phyloP scores from a whole-genome alignment of 805 yeast species.

The Danielia oregonensis region DNA sequence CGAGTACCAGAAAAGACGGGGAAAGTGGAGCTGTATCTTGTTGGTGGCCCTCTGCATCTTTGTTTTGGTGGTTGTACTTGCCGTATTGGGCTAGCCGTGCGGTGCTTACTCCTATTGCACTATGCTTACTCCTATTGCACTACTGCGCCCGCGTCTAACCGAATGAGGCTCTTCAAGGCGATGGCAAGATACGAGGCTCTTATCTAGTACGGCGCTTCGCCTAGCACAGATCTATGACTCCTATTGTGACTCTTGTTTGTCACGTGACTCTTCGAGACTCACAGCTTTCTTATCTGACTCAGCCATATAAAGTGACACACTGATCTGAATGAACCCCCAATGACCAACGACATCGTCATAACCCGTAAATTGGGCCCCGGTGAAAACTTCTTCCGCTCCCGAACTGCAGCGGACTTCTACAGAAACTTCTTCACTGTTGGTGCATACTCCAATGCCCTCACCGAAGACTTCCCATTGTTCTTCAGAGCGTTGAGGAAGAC shows the following conservation, averaged over 20 bases:
- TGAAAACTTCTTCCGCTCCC: slow-evolving; percentile 33
- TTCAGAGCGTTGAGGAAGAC: slow-evolving; percentile 28
- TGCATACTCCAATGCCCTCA: slow-evolving; percentile 23
- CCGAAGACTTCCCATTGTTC: slow-evolving; percentile 11
- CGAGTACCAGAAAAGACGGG: slow-evolving; percentile 62
- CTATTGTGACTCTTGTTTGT: too few species aligned
- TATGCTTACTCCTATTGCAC: too few species aligned
- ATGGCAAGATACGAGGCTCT: too few species aligned
- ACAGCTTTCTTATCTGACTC: too few species aligned
- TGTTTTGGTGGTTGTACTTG: slow-evolving; percentile 55
- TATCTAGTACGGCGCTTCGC: too few species aligned
- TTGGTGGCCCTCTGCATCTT: slow-evolving; percentile 57
- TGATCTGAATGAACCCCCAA: too few species aligned
- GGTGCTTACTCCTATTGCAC: too few species aligned
- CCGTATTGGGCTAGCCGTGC: slow-evolving; percentile 47
- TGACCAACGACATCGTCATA: slow-evolving; percentile 1
- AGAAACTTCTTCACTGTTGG: slow-evolving; percentile 33
- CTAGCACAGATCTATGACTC: too few species aligned
- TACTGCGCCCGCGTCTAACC: too few species aligned
- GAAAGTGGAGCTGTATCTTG: slow-evolving; percentile 71
- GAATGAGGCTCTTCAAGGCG: too few species aligned
- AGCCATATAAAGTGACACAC: too few species aligned
- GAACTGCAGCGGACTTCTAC: slow-evolving; percentile 28
- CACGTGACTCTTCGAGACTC: too few species aligned
- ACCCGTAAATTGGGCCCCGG: slow-evolving; percentile 25